Evolutionary conservation across 73 alveolate species (phyloP), one percentile per base, ranked within the genome.

Genomic region (Blepharisma stoltei): DNA sequence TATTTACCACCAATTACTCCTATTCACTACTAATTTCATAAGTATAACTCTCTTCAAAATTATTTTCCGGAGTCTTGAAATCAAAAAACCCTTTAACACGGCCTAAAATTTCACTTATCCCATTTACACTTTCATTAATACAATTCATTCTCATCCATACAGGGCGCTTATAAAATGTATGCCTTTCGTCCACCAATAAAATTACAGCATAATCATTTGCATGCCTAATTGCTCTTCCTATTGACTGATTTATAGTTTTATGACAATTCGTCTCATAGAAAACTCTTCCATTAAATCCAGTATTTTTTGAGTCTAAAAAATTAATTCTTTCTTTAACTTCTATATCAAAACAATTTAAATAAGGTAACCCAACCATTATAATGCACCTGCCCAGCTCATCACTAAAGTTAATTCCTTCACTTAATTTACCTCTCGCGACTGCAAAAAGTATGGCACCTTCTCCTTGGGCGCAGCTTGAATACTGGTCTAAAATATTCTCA

Each of bases 341-440:
- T 18, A 87, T 78, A 54, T 92, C 77, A 70, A 86, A 78, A 47
- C 83, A 73, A 83, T 92, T 95, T 7, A 97, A 88, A 79, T 84
- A 95, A 37, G 99, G 99, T 83, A 95, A 80, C 32, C 99, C 99
- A 54, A 85, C 92, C 6, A 95, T 87, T 25, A 95, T 82, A 43
- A 95, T 88, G 23, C 89, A 70, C 75, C 99, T 83, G 21, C 97
- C 96, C 27, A 95, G 87, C 48, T 94, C 81, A 88, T 95, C 97
- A 18, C 91, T 78, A 78, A 95, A 95, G 81, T 95, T 94, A 25
- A 95, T 94, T 8, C 99, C 99, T 73, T 95, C 99, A 21, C 97
- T 87, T 49, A 95, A 78, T 80, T 86, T 89, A 18, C 99, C 99
- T 27, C 98, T 98, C 82, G 93, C 90, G 32, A 95, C 99, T 18